Conservation (phyloP, 352 stramenopile genomes). For the Saprolegnia diclina region DNA sequence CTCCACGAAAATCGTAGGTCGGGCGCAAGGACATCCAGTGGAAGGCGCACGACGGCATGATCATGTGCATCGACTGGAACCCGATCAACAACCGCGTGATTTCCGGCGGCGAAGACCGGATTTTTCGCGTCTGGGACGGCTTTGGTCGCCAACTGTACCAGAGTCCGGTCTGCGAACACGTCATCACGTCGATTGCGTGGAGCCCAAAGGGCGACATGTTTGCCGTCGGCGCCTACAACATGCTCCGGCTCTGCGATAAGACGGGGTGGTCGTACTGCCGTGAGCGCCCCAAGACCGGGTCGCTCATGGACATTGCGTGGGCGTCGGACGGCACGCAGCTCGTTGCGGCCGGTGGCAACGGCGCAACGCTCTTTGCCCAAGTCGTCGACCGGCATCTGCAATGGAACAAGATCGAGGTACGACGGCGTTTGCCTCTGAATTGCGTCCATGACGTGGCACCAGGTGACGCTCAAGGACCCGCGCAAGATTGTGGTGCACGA, state of each 20-base stretch:
- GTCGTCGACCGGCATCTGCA: conserved; percentile 78
- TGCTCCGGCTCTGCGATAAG: conserved; percentile 90
- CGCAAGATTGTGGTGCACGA: conserved; percentile 88
- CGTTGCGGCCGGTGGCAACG: conserved; percentile 79
- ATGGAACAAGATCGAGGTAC: conserved; percentile 86
- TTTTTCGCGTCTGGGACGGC: conserved; percentile 90
- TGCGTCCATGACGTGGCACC: neutral
- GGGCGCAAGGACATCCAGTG: conserved; percentile 83
- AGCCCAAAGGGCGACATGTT: conserved; percentile 88
- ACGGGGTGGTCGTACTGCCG: conserved; percentile 88
- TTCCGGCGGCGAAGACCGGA: conserved; percentile 88
- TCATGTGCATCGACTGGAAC: conserved; percentile 92
- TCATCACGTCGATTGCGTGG: conserved; percentile 90
- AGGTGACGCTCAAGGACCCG: conserved; percentile 67
- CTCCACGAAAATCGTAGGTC: conserved; percentile 18
- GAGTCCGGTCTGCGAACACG: conserved; percentile 71
- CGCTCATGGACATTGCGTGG: conserved; percentile 85
- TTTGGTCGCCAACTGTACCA: conserved; percentile 90
- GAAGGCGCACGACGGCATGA: conserved; percentile 87
- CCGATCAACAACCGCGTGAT: conserved; percentile 88
- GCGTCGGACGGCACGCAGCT: conserved; percentile 89
- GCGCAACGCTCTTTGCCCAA: conserved; percentile 84
- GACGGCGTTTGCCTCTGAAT: too few relatives aligned
- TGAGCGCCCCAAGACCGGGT: conserved; percentile 73
- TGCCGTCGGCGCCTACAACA: conserved; percentile 88